Evolutionary conservation across 2,329 filamentous ascomycete species (phyloP), one percentile per base, ranked within the genome.

Genomic region (Kalmusia sp.): DNA sequence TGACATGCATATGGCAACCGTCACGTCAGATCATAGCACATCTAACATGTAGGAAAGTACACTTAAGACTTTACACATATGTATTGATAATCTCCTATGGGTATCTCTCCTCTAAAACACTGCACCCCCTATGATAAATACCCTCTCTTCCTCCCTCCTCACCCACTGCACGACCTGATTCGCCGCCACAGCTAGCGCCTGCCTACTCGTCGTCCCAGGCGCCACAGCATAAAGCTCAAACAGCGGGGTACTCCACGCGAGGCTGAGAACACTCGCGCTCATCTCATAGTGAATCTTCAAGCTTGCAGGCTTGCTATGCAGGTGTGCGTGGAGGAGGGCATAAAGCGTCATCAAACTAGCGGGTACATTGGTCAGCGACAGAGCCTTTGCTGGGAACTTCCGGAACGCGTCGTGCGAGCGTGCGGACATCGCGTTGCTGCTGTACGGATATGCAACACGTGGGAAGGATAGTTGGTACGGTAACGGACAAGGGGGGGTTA

Each of bases 211-310:
- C 19, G 76, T 88, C 2, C 91, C 90, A 0, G 91, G 90, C 15
- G 93, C 92, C n/a, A 99, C 87, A 67, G 92, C 96, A 77, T 97
- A 99, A 55, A 99, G 85, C 72, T 99, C 95, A 68, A 98, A 98
- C 1, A 89, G 77, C 0, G 92, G 91, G 4, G 93, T 98, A 40
- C 90, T 85, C 95, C 95, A 99, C 2, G 91, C 93, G 28, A 99
- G 81, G 0, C 90, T 89, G 8, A 91, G 91, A 14, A 87, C 66
- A 12, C 58, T 85, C 43, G 92, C 88, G n/a, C 85, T 83, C 40
- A 85, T 87, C 33, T 91, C 86, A 72, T 98, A 92, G 57, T 96
- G 83, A 2, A 98, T 89, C 74, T 95, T 96, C 51, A 96, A 83
- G 59, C 93, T 88, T 2, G 91, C 86, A 62, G 93, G 88, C 65